Base-by-base conservation (phyloP, 192 early-diverging fungal species). In the Mortierella claussenii region DNA sequence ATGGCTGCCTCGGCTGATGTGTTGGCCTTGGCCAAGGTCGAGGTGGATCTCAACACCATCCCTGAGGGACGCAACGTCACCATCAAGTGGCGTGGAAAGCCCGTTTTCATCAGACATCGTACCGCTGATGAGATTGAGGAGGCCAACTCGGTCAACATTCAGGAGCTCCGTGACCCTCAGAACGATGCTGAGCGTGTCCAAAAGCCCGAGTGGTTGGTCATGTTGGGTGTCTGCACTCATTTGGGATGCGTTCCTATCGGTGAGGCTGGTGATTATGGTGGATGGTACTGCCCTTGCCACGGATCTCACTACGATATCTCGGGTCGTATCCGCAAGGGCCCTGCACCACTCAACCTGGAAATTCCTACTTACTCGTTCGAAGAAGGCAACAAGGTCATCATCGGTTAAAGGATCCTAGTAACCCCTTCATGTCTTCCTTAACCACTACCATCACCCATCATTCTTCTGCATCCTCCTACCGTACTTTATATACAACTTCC, bases 251-350 rank as follows among this genome's bases (percentile, higher is more conserved):
- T 99, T 55, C 97, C 97, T 62, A 93, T 97, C 68, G 96, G 95
- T 37, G 97, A 99, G 80, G 89, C 97, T 80, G 97, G 97, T 80
- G 97, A 99, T 55, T 99, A 88, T 82, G 94, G 94, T 78, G 97
- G 97, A 62, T 99, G 97, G 97, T 99, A 97, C 90, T 99, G 97
- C 85, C 97, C 97, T 49, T 99, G 97, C 90, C 97, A 99, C 85
- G 97, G 97, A 58, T 99, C 97, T 45, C 97, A 99, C 81, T 99
- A 99, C 83, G 97, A 99, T 79, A 95, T 70, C 64, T 96, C 96
- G 60, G 97, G 97, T 49, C 95, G 97, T 85, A 96, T 97, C 66
- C 90, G 97, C 74, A 96, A 98, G 87, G 97, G 97, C 49, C 97
- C 97, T 26, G 97, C 97, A 55, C 97, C 97, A 36, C 88, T 99